Conservation (phyloP, 2,329 filamentous ascomycete genomes). For the Diaporthe sp. region DNA sequence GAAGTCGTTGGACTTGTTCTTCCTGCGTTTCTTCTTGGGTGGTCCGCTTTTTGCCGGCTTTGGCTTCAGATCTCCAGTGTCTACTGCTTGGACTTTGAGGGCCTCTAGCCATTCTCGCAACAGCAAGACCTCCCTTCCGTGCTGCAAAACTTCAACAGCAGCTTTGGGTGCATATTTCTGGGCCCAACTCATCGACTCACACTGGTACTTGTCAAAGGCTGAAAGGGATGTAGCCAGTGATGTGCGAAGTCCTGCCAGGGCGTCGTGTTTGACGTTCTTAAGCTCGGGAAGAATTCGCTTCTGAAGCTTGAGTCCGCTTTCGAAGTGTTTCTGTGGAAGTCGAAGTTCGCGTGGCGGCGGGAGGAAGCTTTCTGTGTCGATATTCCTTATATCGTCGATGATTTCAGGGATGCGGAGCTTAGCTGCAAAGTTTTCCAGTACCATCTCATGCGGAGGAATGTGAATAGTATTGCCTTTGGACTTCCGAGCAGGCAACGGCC, state of each 20-base stretch:
- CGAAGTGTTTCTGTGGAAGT: slow-evolving; percentile 68
- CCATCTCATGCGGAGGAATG: slow-evolving; percentile 57
- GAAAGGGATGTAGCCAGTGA: slow-evolving; percentile 74
- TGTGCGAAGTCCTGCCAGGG: slow-evolving; percentile 70
- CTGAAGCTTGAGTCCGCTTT: slow-evolving; percentile 69
- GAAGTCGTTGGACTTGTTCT: slow-evolving; percentile 84
- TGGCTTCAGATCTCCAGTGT: slow-evolving; percentile 65
- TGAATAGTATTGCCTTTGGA: slow-evolving; percentile 63
- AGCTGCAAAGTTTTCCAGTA: slow-evolving; percentile 53
- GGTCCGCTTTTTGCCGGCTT: slow-evolving; percentile 46
- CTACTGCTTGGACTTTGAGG: slow-evolving; percentile 82
- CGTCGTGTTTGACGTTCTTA: slow-evolving; percentile 64
- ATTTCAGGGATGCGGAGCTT: slow-evolving; percentile 57
- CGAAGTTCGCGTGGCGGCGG: slow-evolving; percentile 64
- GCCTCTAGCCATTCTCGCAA: slow-evolving; percentile 86
- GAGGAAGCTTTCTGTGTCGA: slow-evolving; percentile 56
- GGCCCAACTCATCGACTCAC: slow-evolving; percentile 80
- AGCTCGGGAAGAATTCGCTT: slow-evolving; percentile 62
- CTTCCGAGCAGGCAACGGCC: slow-evolving; percentile 54
- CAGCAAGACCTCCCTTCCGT: slow-evolving; percentile 76
- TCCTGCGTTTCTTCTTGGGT: slow-evolving; percentile 75
- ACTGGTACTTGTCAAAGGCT: slow-evolving; percentile 84
- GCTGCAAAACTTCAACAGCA: slow-evolving; percentile 81
- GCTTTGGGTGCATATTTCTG: slow-evolving; percentile 86
- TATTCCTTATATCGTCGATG: slow-evolving; percentile 50